Percentiles rank a stretch among this genome's conserved stretches.
Evolutionary conservation across 257 asterid genomes (phyloP).

Genomic region (Nicotiana sylvestris): DNA sequence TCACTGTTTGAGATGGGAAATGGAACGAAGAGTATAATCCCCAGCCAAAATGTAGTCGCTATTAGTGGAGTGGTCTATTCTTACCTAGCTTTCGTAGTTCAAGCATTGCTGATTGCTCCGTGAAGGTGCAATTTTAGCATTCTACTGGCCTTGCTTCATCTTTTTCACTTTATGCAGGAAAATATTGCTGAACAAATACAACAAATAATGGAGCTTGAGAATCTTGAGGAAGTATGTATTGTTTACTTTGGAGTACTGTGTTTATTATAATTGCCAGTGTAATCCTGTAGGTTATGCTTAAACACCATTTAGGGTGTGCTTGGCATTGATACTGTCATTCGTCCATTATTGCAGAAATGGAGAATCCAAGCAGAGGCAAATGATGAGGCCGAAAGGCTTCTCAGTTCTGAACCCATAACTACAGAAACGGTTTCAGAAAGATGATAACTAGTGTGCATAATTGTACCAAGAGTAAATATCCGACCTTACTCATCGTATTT

Average conservation of each 20-base stretch:
- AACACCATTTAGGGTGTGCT: neutral
- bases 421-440: constrained; percentile 51
- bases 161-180: constrained; percentile 54
- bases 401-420: constrained; percentile 60
- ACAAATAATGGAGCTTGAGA: constrained; percentile 90
- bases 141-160: neutral
- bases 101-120: neutral
- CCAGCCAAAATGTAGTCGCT: neutral
- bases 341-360: constrained; percentile 63
- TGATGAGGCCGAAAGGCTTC: constrained; percentile 88
- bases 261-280: neutral
- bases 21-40: neutral
- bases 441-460: constrained; percentile 22
- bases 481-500: neutral
- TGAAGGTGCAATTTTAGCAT: neutral
- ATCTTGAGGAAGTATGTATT: constrained; percentile 82
- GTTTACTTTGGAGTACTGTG: neutral
- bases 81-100: neutral
- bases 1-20: neutral
- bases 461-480: neutral
- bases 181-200: constrained; percentile 73
- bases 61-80: neutral
- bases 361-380: constrained; percentile 88
- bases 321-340: constrained; percentile 7
- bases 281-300: neutral